Conservation (phyloP, 2,329 filamentous ascomycete species). For the Trichoderma brevicompactum region DNA sequence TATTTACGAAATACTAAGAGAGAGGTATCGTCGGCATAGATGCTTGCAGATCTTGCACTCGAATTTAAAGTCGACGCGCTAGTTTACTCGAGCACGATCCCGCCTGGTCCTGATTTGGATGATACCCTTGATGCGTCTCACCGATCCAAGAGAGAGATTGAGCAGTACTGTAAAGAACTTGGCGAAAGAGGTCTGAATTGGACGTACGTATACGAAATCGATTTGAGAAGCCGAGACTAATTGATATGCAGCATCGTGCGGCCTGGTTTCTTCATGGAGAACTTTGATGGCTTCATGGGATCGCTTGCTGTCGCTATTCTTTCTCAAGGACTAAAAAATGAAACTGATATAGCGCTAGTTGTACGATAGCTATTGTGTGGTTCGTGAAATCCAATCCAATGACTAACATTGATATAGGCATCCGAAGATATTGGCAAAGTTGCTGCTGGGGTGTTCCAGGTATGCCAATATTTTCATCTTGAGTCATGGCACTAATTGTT, state of each 20-base stretch:
- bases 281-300: conserved; percentile 25
- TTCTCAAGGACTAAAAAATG: conserved; percentile 8
- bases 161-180: conserved; percentile 9
- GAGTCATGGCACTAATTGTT: too few species aligned
- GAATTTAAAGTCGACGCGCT: conserved; percentile 14
- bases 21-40: not conserved
- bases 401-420: not conserved
- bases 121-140: conserved; percentile 16
- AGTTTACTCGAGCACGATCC: conserved; percentile 25
- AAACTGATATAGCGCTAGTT: conserved; percentile 15
- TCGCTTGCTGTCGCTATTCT: conserved; percentile 12
- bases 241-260: not conserved
- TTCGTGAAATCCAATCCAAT: rapidly evolving
- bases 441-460: conserved; percentile 5
- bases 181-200: conserved; percentile 22
- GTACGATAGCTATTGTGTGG: not conserved
- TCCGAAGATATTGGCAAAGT: conserved; percentile 20
- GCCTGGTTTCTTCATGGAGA: conserved; percentile 27
- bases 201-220: not conserved
- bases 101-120: not conserved
- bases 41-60: conserved; percentile 17
- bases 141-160: conserved; percentile 15
- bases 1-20: not conserved
- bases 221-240: not conserved
- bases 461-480: not conserved